These are phyloP conservation scores for Teratosphaeriaceae sp. DNA, from an alignment of 2,329 filamentous ascomycete genomes.

Conservation along the genomic window DNA sequence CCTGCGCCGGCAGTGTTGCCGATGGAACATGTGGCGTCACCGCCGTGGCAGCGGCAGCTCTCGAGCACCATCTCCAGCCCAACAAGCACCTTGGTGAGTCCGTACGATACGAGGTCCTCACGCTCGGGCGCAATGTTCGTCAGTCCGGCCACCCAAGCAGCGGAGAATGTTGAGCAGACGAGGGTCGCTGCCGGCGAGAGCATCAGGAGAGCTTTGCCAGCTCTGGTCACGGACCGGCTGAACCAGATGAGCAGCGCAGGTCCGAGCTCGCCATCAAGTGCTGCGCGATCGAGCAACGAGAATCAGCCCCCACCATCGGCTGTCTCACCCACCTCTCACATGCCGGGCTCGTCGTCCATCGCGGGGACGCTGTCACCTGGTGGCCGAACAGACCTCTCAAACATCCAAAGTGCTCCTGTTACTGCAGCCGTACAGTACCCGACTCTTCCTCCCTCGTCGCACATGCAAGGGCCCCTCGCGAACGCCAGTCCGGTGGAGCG, in stretches of 20 bases:
- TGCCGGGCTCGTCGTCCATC: not conserved
- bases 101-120: not conserved
- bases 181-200: not conserved
- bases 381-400: not conserved
- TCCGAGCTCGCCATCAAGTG: not conserved
- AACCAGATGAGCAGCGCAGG: not conserved
- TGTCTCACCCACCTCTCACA: not conserved
- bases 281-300: not conserved
- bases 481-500: not conserved
- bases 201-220: not conserved
- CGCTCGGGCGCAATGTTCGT: not conserved
- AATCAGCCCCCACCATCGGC: not conserved
- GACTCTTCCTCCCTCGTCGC: not conserved
- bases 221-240: not conserved
- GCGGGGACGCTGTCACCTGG: not conserved
- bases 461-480: not conserved
- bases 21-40: not conserved
- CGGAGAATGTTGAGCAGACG: not conserved
- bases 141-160: not conserved
- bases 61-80: too few relatives aligned
- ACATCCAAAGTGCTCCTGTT: too few relatives aligned
- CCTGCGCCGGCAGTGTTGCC: not conserved
- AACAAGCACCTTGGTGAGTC: not conserved
- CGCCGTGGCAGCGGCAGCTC: not conserved
- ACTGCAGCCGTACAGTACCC: too few relatives aligned